These are phyloP conservation scores for Rostrohypoxylon terebratum DNA, from an alignment of 495 filamentous ascomycete species.

Conservation along the genomic window DNA sequence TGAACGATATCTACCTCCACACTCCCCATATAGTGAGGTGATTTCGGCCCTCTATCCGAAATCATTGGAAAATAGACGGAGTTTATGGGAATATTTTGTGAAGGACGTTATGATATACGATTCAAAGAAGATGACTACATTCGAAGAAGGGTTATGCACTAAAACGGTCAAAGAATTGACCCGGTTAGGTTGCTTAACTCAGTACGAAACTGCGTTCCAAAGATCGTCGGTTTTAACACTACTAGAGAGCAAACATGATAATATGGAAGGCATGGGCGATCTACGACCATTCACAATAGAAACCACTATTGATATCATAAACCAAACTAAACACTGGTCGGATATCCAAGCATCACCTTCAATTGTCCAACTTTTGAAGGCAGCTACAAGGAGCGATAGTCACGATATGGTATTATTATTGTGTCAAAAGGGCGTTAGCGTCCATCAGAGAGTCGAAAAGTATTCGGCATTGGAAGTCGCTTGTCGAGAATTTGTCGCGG, in stretches of 20 bases:
- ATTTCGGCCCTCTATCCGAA: background rate
- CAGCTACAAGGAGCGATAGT: background rate
- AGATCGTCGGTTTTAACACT: conserved; percentile 3
- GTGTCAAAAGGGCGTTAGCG: conserved; percentile 1
- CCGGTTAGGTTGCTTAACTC: background rate
- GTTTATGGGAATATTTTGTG: conserved; percentile 11
- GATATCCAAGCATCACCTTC: background rate
- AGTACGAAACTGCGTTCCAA: background rate
- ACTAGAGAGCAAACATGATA: background rate
- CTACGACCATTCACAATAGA: background rate
- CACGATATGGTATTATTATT: background rate
- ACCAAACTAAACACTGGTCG: background rate
- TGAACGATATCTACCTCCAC: background rate
- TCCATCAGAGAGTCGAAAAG: background rate
- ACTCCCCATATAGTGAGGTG: too few relatives aligned
- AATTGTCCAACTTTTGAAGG: background rate
- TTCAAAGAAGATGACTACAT: too few relatives aligned
- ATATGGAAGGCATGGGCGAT: background rate
- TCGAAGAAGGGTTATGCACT: background rate
- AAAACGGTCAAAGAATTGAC: background rate
- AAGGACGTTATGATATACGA: too few relatives aligned
- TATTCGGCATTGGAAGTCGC: conserved; percentile 6
- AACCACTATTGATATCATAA: background rate
- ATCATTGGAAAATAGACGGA: background rate
- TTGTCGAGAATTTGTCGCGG: background rate